phyloP scores from a whole-genome alignment of 2,329 filamentous ascomycete genomes.

The Aspergillus sp. region DNA sequence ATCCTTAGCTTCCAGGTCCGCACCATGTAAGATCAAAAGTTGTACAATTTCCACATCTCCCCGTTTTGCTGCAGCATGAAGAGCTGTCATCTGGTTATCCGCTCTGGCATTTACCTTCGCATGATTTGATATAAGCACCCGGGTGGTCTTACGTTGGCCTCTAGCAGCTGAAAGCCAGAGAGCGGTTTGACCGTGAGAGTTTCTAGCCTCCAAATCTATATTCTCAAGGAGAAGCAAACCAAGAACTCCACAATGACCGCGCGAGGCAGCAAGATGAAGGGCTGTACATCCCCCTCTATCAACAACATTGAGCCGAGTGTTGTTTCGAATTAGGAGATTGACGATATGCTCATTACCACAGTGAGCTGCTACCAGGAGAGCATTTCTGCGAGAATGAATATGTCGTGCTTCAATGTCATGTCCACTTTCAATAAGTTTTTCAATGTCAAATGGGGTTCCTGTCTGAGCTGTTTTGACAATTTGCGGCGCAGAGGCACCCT shows the following conservation, averaged over 20 bases:
- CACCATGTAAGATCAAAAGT: slow-evolving; percentile 26
- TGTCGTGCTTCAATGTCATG: slow-evolving; percentile 27
- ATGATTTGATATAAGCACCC: slow-evolving; percentile 24
- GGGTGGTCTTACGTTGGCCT: slow-evolving; percentile 27
- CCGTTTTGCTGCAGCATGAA: slow-evolving; percentile 29
- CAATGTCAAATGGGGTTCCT: slow-evolving; percentile 28
- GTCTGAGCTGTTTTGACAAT: slow-evolving; percentile 34
- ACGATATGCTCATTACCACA: slow-evolving; percentile 34
- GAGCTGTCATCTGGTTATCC: slow-evolving; percentile 26
- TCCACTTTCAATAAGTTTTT: slow-evolving; percentile 26
- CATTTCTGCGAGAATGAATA: slow-evolving; percentile 27
- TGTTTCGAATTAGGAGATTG: slow-evolving; percentile 25
- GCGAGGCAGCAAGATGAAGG: slow-evolving; percentile 28
- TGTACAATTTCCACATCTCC: slow-evolving; percentile 29
- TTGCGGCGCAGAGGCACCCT: slow-evolving; percentile 24
- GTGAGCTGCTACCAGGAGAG: slow-evolving; percentile 35
- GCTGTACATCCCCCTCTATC: slow-evolving; percentile 27
- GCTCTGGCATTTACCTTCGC: slow-evolving; percentile 33
- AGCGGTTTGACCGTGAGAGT: slow-evolving; percentile 28
- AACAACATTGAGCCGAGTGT: slow-evolving; percentile 23
- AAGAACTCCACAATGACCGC: slow-evolving; percentile 25
- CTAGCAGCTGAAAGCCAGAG: slow-evolving; percentile 31
- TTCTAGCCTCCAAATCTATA: slow-evolving; percentile 25
- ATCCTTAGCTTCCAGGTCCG: slow-evolving; percentile 34
- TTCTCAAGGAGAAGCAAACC: slow-evolving; percentile 22